Conservation (phyloP, 73 alveolate species). For the Durusdinium trenchii region DNA sequence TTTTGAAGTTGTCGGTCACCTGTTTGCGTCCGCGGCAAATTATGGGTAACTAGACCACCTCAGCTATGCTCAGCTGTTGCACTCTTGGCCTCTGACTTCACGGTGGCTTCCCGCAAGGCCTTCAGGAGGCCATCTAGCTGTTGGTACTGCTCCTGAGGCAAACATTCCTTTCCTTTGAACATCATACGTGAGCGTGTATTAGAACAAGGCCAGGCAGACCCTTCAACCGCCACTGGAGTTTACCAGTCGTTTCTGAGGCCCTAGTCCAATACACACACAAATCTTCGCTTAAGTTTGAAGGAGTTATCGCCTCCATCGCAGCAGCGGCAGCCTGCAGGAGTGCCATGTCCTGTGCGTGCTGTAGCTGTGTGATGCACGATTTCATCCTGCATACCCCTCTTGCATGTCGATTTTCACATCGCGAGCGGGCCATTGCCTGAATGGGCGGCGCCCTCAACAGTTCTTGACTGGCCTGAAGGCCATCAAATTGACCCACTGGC, state of each 20-base stretch:
- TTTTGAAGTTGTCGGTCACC: too few species aligned
- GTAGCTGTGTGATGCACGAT: too few species aligned
- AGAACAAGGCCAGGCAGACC: not conserved
- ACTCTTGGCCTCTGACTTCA: not conserved
- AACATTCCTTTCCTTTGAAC: not conserved
- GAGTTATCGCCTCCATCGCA: constrained; percentile 23
- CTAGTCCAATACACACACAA: too few species aligned
- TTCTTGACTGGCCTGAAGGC: constrained; percentile 57
- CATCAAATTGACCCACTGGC: not conserved
- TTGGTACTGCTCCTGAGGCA: constrained; percentile 73
- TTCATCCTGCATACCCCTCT: too few species aligned
- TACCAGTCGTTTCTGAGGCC: too few species aligned
- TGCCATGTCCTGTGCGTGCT: constrained; percentile 16
- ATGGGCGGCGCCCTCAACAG: constrained; percentile 48
- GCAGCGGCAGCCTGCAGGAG: constrained; percentile 59
- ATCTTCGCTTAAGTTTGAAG: too few species aligned
- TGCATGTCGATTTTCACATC: too few species aligned
- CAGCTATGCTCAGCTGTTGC: too few species aligned
- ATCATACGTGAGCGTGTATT: not conserved
- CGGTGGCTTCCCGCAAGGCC: constrained; percentile 33
- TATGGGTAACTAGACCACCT: too few species aligned
- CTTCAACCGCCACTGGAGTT: too few species aligned
- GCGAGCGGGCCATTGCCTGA: constrained; percentile 15
- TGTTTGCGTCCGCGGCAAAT: too few species aligned
- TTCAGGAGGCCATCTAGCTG: constrained; percentile 69